Evolutionary conservation across 306 rosid species (phyloP), one percentile per base, ranked within the genome.

Genomic region (Cercis canadensis): DNA sequence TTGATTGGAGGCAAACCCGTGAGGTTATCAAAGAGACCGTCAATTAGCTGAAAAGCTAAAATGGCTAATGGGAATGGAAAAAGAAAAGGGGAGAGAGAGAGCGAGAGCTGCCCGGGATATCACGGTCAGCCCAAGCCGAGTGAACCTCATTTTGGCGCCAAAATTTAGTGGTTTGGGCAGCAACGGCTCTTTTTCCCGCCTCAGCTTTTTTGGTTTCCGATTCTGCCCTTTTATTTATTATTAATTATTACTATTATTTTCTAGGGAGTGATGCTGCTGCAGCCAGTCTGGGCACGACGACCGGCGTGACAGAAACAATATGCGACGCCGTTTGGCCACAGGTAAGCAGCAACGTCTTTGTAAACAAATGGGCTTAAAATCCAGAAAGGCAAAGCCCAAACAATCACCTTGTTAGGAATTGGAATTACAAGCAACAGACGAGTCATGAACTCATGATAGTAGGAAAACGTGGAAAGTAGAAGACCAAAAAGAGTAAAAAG

Each of bases 151-250:
- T 81, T 82, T 82, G 81, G 89, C 89, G 87, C 89, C 79, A 82
- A 85, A 79, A 16, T 76, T 66, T 55, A 61, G 79, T 49, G 65
- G 11, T 78, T 84, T 70, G 21, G 80, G 72, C 17, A 43, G 51
- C 97, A 94, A 94, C 99, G 99, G 97, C 95, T 91, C 97, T 81
- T 60, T 74, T 87, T 91, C 97, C 99, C 99, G 97, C 99, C 86
- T 60, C 70, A 6, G 77, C 67, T 21, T 0, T 5, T 6, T 1
- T 4, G 0, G 0, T 43, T 76, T 68, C 57, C 86, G 15, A 17
- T 54, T 77, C 11, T 86, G 2, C 31, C 90, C 89, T 50, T 80
- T 62, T 21, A 29, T 55, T 70, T 59, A 72, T 56, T 46, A 15
- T 43, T 9, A 3, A 24, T 13, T 44, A 7, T 58, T 37, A 15